Base-by-base conservation (phyloP, 164 flowering plant species). In the Chimonanthus praecox region DNA sequence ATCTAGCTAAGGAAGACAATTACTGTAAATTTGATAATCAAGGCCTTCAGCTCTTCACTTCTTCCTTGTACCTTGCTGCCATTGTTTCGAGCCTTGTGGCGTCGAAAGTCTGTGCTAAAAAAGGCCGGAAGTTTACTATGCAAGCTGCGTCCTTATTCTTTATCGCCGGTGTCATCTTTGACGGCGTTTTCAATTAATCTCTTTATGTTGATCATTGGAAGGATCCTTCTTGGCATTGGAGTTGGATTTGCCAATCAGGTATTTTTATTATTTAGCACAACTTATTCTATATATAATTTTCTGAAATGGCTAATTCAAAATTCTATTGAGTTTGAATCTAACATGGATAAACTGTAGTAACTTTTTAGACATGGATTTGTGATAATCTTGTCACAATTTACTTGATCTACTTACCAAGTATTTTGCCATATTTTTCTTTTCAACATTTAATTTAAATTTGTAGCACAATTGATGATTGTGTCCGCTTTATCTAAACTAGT, bases 171-270 rank as follows among this genome's bases (percentile, higher is more conserved):
- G 87, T 79, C 5, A 49, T 50, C 16, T 49, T n/a, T 88, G 3
- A 81, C 77, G 20, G 83, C 87, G 0, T 74, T 58, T 0, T 90
- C 87, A 1, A 0, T 16, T 3, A 18, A 75, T 43, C 45, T 80
- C 1, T 21, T 6, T n/a, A 77, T 85, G 85, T 72, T 89, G 46
- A 86, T 91, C 67, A 0, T 85, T 5, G 97, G 92, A 0, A 77
- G 94, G 58, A 69, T 91, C 60, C 64, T 81, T n/a, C 85, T 89
- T 7, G 94, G 94, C 0, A 6, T 73, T n/a, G 97, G 97, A 0
- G 89, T 89, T 58, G 92, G 97, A 4, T 91, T 91, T 49, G 91
- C 84, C 43, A 89, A 85, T 69, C 83, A 90, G 83, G 94, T 90
- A 81, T 49, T 8, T 51, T 20, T 33, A 33, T 33, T 33, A 33